Percentiles rank a stretch among this genome's conserved stretches.
Conservation (phyloP, 345 rosid genomes). For the Linum usitatissimum region DNA sequence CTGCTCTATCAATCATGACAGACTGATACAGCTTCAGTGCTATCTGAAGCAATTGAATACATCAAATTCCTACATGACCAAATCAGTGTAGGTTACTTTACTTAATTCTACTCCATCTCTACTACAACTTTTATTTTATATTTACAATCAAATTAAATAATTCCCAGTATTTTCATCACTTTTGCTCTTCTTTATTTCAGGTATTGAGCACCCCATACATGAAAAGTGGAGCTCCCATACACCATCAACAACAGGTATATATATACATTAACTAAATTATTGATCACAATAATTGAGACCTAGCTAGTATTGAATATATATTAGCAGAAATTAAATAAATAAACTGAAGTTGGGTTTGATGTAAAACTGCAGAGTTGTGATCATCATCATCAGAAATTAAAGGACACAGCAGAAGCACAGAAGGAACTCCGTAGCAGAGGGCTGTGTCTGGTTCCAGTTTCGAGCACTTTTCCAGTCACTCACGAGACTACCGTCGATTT, state of each 20-base stretch:
- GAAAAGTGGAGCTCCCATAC: slow-evolving; percentile 82
- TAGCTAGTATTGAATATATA: too few relatives aligned
- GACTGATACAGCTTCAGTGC: slow-evolving; percentile 99
- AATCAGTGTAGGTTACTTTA: slow-evolving; percentile 59
- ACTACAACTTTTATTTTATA: too few relatives aligned
- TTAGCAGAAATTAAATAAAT: too few relatives aligned
- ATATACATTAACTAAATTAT: background rate
- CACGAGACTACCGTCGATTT: slow-evolving; percentile 72
- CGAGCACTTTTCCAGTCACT: slow-evolving; percentile 81
- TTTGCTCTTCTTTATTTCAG: slow-evolving; percentile 26
- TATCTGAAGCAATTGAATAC: slow-evolving; percentile 92
- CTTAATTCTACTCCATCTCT: too few relatives aligned
- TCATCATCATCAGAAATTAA: slow-evolving; percentile 18
- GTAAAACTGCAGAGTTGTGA: slow-evolving; percentile 35
- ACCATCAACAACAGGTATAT: slow-evolving; percentile 44
- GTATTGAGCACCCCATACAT: slow-evolving; percentile 79
- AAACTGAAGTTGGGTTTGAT: too few relatives aligned
- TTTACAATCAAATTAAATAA: background rate
- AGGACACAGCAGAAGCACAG: slow-evolving; percentile 44
- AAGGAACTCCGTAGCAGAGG: slow-evolving; percentile 91
- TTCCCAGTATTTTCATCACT: background rate
- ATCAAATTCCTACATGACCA: slow-evolving; percentile 95
- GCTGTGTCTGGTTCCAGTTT: slow-evolving; percentile 77
- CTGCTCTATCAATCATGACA: slow-evolving; percentile 20
- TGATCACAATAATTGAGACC: too few relatives aligned